A percentile compares a stretch with the other conserved stretches of the same genome.
phyloP scores from a whole-genome alignment of 805 yeast genomes.

The Ascoidea tarda region DNA sequence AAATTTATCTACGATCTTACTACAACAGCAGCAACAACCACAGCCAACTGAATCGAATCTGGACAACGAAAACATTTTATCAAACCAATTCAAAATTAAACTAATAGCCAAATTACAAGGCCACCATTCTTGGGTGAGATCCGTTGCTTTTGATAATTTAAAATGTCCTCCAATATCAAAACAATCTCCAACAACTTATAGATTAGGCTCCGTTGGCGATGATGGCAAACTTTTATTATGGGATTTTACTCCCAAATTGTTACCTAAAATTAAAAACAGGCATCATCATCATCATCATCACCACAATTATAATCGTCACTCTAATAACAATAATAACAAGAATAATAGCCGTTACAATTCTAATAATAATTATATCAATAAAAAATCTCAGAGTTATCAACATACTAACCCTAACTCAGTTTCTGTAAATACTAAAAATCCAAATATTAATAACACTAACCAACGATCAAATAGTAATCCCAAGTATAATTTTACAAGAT shows the following conservation, averaged over 20 bases:
- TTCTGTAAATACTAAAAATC: no score
- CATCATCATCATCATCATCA: constrained; percentile 5
- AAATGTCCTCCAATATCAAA: constrained; percentile 16
- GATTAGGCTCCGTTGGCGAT: constrained; percentile 41
- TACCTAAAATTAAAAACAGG: constrained; percentile 20
- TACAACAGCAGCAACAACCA: not conserved
- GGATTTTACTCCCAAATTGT: constrained; percentile 35
- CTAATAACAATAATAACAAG: constrained; percentile 4
- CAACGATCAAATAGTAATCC: not conserved
- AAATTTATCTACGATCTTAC: not conserved
- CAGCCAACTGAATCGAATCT: not conserved
- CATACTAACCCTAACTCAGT: not conserved
- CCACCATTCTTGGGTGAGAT: constrained; percentile 36
- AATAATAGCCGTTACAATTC: not conserved
- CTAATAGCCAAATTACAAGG: constrained; percentile 21
- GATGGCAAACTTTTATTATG: constrained; percentile 38
- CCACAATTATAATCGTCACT: not conserved
- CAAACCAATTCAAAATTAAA: constrained; percentile 1
- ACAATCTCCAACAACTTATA: constrained; percentile 21
- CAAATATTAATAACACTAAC: no score
- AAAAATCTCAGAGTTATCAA: constrained; percentile 3
- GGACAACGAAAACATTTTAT: not conserved
- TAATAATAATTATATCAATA: constrained; percentile 6
- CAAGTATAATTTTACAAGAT: not conserved
- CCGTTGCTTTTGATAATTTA: constrained; percentile 28